Evolutionary conservation across 257 asterid genomes (phyloP).

Genomic region (Lycium barbarum): DNA sequence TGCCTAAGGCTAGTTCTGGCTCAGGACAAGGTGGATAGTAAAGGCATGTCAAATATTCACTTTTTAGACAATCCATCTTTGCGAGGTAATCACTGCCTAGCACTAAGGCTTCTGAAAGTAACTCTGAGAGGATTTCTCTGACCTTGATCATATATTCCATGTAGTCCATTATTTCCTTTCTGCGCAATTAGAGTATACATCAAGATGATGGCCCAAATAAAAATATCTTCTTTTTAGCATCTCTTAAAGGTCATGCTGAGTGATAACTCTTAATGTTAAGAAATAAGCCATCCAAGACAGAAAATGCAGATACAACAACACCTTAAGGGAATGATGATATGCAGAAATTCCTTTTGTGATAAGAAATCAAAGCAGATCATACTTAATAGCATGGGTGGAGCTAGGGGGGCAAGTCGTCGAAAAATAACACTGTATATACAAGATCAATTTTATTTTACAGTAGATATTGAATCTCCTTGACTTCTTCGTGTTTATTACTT

Average conservation of each 20-base stretch:
- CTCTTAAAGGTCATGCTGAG: not conserved
- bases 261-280: not conserved
- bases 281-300: not conserved
- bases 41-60: slow-evolving; percentile 55
- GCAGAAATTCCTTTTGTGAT: not conserved
- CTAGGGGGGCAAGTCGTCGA: too few species aligned
- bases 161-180: slow-evolving; percentile 63
- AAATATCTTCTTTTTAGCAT: not conserved
- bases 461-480: too few species aligned
- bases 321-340: not conserved
- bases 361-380: not conserved
- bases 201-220: not conserved
- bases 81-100: slow-evolving; percentile 46
- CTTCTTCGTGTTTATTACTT: too few species aligned
- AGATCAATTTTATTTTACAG: too few species aligned
- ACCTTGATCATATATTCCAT: slow-evolving; percentile 53
- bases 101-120: slow-evolving; percentile 74
- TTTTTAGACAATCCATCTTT: slow-evolving; percentile 53
- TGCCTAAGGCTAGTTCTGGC: slow-evolving; percentile 61
- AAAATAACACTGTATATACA: too few species aligned
- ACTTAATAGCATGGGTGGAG: not conserved
- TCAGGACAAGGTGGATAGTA: slow-evolving; percentile 81
- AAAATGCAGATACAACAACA: not conserved
- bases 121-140: slow-evolving; percentile 50
- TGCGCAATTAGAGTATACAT: slow-evolving; percentile 35